Percentiles rank a stretch among this genome's conserved stretches.
phyloP scores from a whole-genome alignment of 306 rosid species.

The Quercus variabilis region DNA sequence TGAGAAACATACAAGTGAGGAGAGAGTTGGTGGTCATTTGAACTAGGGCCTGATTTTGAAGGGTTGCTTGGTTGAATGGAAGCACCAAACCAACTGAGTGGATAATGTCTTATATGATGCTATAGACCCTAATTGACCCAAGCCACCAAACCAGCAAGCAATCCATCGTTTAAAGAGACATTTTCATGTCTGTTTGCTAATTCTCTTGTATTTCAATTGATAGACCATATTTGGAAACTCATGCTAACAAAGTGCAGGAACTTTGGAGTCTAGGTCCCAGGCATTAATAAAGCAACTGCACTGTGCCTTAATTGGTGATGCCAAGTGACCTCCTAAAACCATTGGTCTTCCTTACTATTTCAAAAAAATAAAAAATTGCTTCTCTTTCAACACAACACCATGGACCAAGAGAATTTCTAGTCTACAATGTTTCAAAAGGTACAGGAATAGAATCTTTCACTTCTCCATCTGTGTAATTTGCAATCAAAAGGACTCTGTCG shows the following conservation, averaged over 20 bases:
- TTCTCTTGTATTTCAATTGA: not conserved
- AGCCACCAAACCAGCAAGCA: not conserved
- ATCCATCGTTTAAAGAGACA: not conserved
- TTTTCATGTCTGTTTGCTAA: not conserved
- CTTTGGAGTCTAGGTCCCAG: not conserved
- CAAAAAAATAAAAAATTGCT: no score
- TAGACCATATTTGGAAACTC: not conserved
- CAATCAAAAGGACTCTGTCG: not conserved
- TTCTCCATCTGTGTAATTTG: not conserved
- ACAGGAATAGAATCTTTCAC: not conserved
- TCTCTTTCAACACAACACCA: no score
- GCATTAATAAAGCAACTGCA: not conserved
- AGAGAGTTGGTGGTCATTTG: not conserved
- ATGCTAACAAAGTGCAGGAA: not conserved
- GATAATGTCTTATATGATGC: not conserved
- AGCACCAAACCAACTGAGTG: not conserved
- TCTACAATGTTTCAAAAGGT: not conserved
- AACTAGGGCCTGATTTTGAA: not conserved
- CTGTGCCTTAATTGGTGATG: not conserved
- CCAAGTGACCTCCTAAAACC: not conserved
- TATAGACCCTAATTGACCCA: not conserved
- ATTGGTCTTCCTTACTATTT: not conserved
- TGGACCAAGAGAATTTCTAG: not conserved
- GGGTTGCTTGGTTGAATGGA: constrained; percentile 19
- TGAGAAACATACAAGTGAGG: constrained; percentile 12